Base-by-base conservation (phyloP, 2,329 filamentous ascomycete genomes). In the Botryotinia narcissicola region DNA sequence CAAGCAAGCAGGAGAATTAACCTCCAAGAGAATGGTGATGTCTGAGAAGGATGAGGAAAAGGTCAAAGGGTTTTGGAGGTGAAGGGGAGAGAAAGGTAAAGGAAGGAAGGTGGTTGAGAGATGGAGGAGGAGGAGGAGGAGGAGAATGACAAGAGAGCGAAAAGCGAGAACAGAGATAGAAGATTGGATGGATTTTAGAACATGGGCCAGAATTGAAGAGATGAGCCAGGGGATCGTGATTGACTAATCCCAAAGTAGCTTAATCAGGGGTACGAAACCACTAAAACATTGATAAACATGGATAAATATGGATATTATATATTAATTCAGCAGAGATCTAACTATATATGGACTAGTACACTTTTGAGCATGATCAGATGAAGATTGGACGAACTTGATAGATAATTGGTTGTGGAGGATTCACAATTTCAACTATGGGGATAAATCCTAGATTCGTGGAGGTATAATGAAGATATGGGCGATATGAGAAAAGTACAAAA, bases 1-100 rank as follows among this genome's bases (percentile, higher is more conserved):
- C 85, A 86, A 84, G 85, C 86, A 87, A 86, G 85, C 85, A 67
- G 51, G 48, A 51, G 37, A 40, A 35, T 62, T 40, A 82, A 73
- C 69, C 40, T 67, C 54, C 66, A 70, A 51, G 57, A 69, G 60
- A 67, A 71, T 59, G 37, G 74, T 70, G 60, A 73, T 60, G 80
- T 42, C 71, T 73, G 75, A 79, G 77, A 78, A 78, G 74, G 78
- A 80, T 78, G 78, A 67, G 35, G 75, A 29, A 54, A 54, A 29
- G n/a, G 51, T 54, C 51, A 29, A 29, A 54, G 51, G n/a, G 51
- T 29, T 29, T 54, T 54, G 14, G 51, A 79, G 76, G 74, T 75
- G 75, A 72, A 72, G 77, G 76, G 74, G 73, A 75, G 75, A 44
- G 57, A 42, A 46, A 60, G 63, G 61, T 71, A 66, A 64, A 66